Evolutionary conservation across 129 eudicot genomes (phyloP), one percentile per base, ranked within the genome.

Genomic region (Heracleum sosnowskyi): DNA sequence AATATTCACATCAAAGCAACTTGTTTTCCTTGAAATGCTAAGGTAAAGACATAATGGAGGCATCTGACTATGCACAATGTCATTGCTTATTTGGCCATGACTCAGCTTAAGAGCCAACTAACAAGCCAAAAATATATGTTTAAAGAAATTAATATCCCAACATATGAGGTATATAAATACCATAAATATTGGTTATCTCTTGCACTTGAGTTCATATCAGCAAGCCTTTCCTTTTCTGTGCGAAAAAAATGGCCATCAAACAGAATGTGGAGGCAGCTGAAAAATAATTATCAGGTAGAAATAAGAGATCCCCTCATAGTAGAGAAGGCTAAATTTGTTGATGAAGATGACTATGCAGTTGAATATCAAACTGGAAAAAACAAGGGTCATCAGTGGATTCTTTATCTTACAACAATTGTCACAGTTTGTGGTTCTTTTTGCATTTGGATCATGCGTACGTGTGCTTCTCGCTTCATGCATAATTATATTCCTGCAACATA

Each of bases 371-470:
- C 22, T 11, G 29, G 57, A 17, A 75, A 74, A 51, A 75, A 33
- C 57, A 84, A 81, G 37, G 86, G 82, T 51, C 83, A 82, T 69
- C 49, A 85, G 72, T 76, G 74, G 83, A 84, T 89, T 88, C 89
- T 89, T 77, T 81, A 86, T 75, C 46, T 89, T 22, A 82, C 89
- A 79, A 86, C 93, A 28, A 73, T 82, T 60, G 93, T 89, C 39
- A 88, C 89, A 40, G 93, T 89, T 17, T 86, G 88, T 69, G 93
- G 93, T 45, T 86, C 90, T 12, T 86, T n/a, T 64, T 77, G 82
- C 86, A 62, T 89, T 86, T 53, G 93, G 93, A 69, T 75, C 90
- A 51, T 83, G 90, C 44, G 93, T 89, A 89, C 69, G 89, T 80
- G 28, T 78, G 40, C 55, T 73, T 46, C n/a, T n/a, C 51, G n/a